Base-by-base conservation (phyloP, 345 rosid species). In the Clausena lansium region DNA sequence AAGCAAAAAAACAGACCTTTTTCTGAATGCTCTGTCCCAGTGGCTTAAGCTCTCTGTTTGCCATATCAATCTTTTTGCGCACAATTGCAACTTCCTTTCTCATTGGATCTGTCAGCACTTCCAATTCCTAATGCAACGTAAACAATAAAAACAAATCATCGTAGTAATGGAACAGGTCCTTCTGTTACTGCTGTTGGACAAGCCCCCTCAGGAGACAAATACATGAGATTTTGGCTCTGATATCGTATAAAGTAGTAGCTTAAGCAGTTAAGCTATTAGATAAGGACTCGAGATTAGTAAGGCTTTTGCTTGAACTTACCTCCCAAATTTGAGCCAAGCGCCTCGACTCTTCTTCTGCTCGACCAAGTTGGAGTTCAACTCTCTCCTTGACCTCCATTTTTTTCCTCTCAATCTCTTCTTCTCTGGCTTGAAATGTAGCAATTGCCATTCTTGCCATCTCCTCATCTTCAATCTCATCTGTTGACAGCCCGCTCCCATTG, bases 341-440 rank as follows among this genome's bases (percentile, higher is more conserved):
- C 76, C 81, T 88, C 14, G 94, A 86, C 82, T 89, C 93, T 80
- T 94, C 96, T 76, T 94, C 94, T 2, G 95, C 96, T 47, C 87
- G 88, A 19, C 89, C 92, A 0, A 94, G 82, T 8, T 88, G 90
- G 66, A 84, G 89, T 78, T 91, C 90, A 67, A 92, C 93, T 81
- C 82, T 90, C 81, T 87, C 94, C 76, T 77, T 90, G 67, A 92
- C 91, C 66, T 85, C 87, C 88, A 80, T 82, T 76, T 86, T 94
- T 89, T 87, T 94, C 88, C 86, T 86, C 84, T 88, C 91, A 32
- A 93, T 94, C 90, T 91, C 93, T 72, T 94, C 94, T 84, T 94
- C 98, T 83, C 84, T 77, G 7, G 95, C 94, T 78, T 93, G 90
- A 67, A 91, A 73, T 38, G 84, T 74, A 13, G 96, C 83, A 7